A percentile compares a stretch with the other conserved stretches of the same genome.
Evolutionary conservation across 2,329 filamentous ascomycete genomes (phyloP).

Genomic region (Rhinocladiella mackenziei): DNA sequence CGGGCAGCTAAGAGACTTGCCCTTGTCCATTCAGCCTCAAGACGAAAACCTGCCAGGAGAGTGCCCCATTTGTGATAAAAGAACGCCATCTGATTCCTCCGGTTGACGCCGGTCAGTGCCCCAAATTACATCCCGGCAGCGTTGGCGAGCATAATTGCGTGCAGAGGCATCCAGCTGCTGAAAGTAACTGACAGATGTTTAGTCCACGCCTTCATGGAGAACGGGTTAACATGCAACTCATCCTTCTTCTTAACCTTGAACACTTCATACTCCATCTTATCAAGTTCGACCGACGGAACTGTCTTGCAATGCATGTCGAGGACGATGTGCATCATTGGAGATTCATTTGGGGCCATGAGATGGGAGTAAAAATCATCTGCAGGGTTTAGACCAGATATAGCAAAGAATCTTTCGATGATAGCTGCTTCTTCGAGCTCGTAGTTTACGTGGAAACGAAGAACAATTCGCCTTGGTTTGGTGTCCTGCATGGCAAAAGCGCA

Average conservation of each 20-base stretch:
- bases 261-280: slow-evolving; percentile 6
- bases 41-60: background rate
- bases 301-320: slow-evolving; percentile 13
- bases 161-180: background rate
- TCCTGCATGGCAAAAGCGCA: too few relatives aligned
- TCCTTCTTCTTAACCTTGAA: slow-evolving; percentile 15
- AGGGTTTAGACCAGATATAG: slow-evolving; percentile 5
- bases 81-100: background rate
- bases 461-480: slow-evolving; percentile 9
- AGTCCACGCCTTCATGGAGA: slow-evolving; percentile 1
- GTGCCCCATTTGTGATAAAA: background rate
- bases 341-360: slow-evolving; percentile 15
- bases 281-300: slow-evolving; percentile 4
- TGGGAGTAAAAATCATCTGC: slow-evolving; percentile 13
- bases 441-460: slow-evolving; percentile 12
- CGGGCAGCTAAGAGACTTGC: slow-evolving; percentile 1
- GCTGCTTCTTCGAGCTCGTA: slow-evolving; percentile 14
- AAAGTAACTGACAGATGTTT: slow-evolving; percentile 9
- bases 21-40: slow-evolving; percentile 1
- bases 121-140: background rate
- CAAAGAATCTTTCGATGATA: slow-evolving; percentile 13
- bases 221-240: slow-evolving; percentile 6
- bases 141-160: slow-evolving; percentile 7
- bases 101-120: slow-evolving; percentile 5
- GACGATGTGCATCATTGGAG: slow-evolving; percentile 14